Percentiles rank a stretch among this genome's conserved stretches.
phyloP scores from a whole-genome alignment of 2,329 filamentous ascomycete genomes.

The Claviceps africana region DNA sequence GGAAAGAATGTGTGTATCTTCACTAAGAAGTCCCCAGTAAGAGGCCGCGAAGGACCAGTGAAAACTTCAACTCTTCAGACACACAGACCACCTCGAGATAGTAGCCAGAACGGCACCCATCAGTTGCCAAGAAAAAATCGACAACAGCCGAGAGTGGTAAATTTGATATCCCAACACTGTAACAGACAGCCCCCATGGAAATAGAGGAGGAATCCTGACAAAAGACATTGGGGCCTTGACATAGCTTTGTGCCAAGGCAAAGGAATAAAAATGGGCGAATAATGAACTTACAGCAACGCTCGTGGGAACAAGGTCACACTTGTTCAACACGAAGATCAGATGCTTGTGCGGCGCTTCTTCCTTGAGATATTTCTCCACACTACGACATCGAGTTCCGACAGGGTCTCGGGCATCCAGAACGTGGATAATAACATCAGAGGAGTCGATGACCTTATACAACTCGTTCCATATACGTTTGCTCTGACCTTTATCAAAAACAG shows the following conservation, averaged over 20 bases:
- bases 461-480: conserved; percentile 97
- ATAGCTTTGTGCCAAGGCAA: conserved; percentile 9
- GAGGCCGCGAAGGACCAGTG: conserved; percentile 41
- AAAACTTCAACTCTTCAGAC: conserved; percentile 95
- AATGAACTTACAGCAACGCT: conserved; percentile 75
- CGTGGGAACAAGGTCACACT: conserved; percentile 72
- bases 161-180: conserved; percentile 94
- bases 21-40: conserved; percentile 93
- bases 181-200: conserved; percentile 85
- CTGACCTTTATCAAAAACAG: conserved; percentile 89
- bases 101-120: conserved; percentile 78
- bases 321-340: conserved; percentile 38
- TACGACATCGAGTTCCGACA: conserved; percentile 72
- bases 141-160: conserved; percentile 28
- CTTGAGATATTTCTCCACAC: conserved; percentile 71
- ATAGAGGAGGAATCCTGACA: conserved; percentile 73
- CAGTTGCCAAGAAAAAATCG: conserved; percentile 38
- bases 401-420: conserved; percentile 84
- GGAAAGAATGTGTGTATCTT: conserved; percentile 61
- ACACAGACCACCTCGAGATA: conserved; percentile 65
- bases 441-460: conserved; percentile 87
- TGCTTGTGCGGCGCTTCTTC: conserved; percentile 96
- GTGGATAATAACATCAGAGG: conserved; percentile 91
- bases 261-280: not conserved
- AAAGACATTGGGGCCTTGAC: conserved; percentile 44